Percentiles rank a stretch among this genome's conserved stretches.
These are phyloP conservation scores for Annona cherimola DNA, from an alignment of 164 flowering plant genomes.

Conservation along the genomic window DNA sequence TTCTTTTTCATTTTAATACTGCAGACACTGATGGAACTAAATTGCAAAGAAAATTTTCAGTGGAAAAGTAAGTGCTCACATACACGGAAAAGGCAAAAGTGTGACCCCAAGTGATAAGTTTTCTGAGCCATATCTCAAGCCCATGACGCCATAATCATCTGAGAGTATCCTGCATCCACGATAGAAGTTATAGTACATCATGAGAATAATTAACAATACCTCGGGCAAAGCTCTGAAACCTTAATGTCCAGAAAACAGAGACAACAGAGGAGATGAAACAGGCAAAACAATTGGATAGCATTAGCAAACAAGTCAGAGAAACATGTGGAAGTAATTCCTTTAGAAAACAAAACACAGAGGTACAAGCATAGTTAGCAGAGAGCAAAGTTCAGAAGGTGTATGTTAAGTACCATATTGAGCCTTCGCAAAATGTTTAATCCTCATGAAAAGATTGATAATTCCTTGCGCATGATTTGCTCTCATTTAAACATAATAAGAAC, in stretches of 20 bases:
- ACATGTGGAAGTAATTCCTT: background rate
- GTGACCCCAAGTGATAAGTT: constrained; percentile 75
- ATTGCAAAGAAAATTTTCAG: background rate
- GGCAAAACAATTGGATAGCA: background rate
- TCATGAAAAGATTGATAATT: background rate
- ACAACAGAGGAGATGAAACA: background rate
- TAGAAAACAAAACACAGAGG: background rate
- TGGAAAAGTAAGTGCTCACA: constrained; percentile 18
- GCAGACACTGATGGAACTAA: background rate
- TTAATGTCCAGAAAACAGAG: background rate
- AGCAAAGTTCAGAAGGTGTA: background rate
- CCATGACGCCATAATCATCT: constrained; percentile 73
- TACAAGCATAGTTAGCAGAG: background rate
- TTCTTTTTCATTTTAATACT: background rate
- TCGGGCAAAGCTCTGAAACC: background rate
- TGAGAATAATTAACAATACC: background rate
- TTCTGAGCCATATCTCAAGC: constrained; percentile 81
- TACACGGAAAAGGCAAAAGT: constrained; percentile 62
- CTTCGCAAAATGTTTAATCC: background rate
- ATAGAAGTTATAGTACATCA: constrained; percentile 8
- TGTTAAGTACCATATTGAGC: background rate
- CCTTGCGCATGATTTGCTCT: background rate
- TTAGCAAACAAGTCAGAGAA: background rate
- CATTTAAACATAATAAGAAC: background rate
- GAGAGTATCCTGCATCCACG: constrained; percentile 41